Evolutionary conservation across 2,329 filamentous ascomycete genomes (phyloP), one percentile per base, ranked within the genome.

Genomic region (Penicillium sumatraense): DNA sequence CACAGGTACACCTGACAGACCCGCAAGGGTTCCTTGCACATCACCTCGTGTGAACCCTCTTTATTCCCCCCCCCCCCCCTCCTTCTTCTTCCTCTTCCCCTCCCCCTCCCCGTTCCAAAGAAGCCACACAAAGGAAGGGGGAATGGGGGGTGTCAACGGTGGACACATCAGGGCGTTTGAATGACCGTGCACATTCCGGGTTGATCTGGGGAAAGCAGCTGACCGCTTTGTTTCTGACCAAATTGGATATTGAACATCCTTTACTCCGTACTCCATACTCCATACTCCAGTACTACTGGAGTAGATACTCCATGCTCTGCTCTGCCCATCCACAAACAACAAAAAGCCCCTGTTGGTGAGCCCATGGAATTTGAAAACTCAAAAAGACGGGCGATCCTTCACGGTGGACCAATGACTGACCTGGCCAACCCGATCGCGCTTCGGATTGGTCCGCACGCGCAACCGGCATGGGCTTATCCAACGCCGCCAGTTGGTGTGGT

Each of bases 381-480:
- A 60, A 66, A 63, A 56, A 7, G 38, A 44, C 35, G 21, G 62
- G 54, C 58, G 63, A 66, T 64, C 63, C 57, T 66, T 53, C 49
- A 55, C 42, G 52, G 45, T 47, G 41, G 53, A 55, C 63, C 63
- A 66, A 66, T 66, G 46, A 54, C 55, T 55, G 57, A 38, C 35
- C 42, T 47, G 18, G 24, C n/a, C 42, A 49, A 40, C 48, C 41
- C 44, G 41, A 42, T 24, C 20, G n/a, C 38, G 36, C 49, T 46
- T 48, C 46, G 56, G 62, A 65, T 65, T 66, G 63, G 62, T 54
- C 35, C 36, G 41, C 14, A 23, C 35, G 31, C 14, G 50, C 40
- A 60, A 59, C 58, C 59, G 63, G 57, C 61, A 54, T 56, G 50
- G 59, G 53, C 57, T 66, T 66, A 64, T 66, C 63, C 54, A 66